Evolutionary conservation across 176 grass and related monocot genomes (phyloP).

Genomic region (Paspalum vaginatum): DNA sequence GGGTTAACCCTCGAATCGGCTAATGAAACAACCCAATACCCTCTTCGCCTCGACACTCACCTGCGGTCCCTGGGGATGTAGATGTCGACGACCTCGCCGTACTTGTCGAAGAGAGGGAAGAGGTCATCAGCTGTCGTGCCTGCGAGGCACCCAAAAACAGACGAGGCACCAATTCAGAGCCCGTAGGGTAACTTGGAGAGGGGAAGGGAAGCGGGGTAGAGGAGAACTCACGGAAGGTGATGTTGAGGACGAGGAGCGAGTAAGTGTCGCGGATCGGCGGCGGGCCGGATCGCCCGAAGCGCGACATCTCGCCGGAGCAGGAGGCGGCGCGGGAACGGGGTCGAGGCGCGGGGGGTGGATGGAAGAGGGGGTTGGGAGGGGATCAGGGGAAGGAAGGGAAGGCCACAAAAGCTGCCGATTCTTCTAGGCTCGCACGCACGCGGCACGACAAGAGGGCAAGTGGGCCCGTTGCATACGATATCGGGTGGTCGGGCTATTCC

Average conservation of each 20-base stretch:
- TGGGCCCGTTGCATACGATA: not conserved
- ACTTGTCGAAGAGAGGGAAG: slow-evolving; percentile 88
- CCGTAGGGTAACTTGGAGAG: not conserved
- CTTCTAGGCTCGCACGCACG: slow-evolving; percentile 37
- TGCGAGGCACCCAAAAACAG: slow-evolving; percentile 16
- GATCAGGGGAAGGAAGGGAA: not conserved
- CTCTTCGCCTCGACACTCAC: slow-evolving; percentile 34
- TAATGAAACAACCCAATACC: not conserved
- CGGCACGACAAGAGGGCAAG: not conserved
- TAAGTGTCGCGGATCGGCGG: slow-evolving; percentile 82
- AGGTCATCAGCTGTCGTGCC: slow-evolving; percentile 94
- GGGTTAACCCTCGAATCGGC: not conserved
- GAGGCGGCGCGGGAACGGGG: not conserved
- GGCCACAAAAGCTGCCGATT: slow-evolving; percentile 36
- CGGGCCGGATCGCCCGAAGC: slow-evolving; percentile 88
- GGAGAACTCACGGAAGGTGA: slow-evolving; percentile 71
- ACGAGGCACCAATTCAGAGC: not conserved
- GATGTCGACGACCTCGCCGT: slow-evolving; percentile 90
- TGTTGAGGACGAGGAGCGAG: slow-evolving; percentile 97
- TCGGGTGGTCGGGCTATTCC: not conserved
- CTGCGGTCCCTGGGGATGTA: slow-evolving; percentile 95
- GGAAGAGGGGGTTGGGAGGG: not conserved
- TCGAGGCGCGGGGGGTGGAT: slow-evolving; percentile 42
- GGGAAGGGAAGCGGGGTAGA: not conserved
- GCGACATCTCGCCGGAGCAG: slow-evolving; percentile 67